Base-by-base conservation (phyloP, 306 rosid species). In the Dalbergia cochinchinensis region DNA sequence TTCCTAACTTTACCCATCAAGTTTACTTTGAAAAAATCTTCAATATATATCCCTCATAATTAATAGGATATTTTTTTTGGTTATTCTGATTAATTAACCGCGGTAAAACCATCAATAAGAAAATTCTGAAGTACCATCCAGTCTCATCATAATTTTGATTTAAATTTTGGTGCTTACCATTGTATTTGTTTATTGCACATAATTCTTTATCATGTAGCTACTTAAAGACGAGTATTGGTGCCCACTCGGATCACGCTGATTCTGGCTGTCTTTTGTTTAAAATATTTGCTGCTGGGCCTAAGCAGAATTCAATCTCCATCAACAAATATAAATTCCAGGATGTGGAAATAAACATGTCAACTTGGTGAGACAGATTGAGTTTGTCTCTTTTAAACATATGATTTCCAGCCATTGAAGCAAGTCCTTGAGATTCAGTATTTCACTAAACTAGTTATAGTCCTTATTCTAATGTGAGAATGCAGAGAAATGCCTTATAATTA, bases 361-460 rank as follows among this genome's bases (percentile, higher is more conserved):
- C 34, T 64, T 62, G 60, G 44, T 42, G 73, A 61, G 65, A 54
- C 51, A 54, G 31, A 63, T 45, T 37, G 20, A 39, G 65, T 22
- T 54, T 14, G n/a, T 39, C 41, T 48, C 22, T 44, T 6, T 41
- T 76, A 39, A 63, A 69, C 6, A 76, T 80, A 75, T 78, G 61
- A 47, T 67, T 57, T 81, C 80, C 78, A 74, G 57, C 67, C 67
- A 78, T 45, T 58, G 15, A 81, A 50, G 67, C 63, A 72, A 45
- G 59, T 61, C 77, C 87, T 86, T 87, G 91, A 89, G 96, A 93
- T 89, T 91, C 91, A 84, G 85, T 58, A 70, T 60, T 37, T 4
- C 72, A 76, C 82, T 87, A 86, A 84, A 85, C 76, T 51, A 76
- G 51, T 18, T 74, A 0, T 15, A 48, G 8, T 31, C 78, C 65